A percentile compares a stretch with the other conserved stretches of the same genome.
Conservation (phyloP, 805 yeast species). For the Yamadazyma philogaea region DNA sequence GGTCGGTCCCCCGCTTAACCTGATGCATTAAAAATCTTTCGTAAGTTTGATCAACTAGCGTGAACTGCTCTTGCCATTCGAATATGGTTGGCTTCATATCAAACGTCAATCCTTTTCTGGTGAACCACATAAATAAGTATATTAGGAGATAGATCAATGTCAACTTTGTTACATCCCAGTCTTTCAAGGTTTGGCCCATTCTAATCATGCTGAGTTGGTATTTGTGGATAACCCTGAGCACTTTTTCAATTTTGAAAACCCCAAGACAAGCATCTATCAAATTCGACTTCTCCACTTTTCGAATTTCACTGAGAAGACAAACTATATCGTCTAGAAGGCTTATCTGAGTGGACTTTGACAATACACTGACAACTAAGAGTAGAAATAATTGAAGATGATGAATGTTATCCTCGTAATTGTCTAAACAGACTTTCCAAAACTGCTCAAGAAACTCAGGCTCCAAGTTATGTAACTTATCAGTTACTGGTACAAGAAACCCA, state of each 20-base stretch:
- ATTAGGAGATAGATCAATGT: not conserved
- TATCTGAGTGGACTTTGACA: not conserved
- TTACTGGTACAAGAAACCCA: not conserved
- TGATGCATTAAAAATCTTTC: not conserved
- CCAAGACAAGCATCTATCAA: not conserved
- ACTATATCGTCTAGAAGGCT: not conserved
- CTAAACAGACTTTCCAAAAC: not conserved
- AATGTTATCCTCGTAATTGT: not conserved
- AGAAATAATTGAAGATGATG: not conserved
- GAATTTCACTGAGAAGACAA: not conserved
- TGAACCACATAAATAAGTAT: not conserved
- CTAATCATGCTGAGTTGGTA: not conserved
- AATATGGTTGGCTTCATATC: not conserved
- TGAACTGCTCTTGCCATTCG: not conserved
- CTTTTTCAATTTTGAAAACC: not conserved
- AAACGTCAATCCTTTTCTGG: no score
- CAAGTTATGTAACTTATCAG: not conserved
- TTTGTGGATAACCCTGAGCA: not conserved
- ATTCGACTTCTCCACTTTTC: not conserved
- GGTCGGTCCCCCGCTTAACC: not conserved
- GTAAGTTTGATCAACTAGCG: not conserved
- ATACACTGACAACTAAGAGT: not conserved
- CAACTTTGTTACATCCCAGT: constrained; percentile 1
- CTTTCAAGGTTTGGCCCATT: not conserved
- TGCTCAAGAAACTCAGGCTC: not conserved